Evolutionary conservation across 805 yeast species (phyloP).

Genomic region (Nakazawaea anatomiae): DNA sequence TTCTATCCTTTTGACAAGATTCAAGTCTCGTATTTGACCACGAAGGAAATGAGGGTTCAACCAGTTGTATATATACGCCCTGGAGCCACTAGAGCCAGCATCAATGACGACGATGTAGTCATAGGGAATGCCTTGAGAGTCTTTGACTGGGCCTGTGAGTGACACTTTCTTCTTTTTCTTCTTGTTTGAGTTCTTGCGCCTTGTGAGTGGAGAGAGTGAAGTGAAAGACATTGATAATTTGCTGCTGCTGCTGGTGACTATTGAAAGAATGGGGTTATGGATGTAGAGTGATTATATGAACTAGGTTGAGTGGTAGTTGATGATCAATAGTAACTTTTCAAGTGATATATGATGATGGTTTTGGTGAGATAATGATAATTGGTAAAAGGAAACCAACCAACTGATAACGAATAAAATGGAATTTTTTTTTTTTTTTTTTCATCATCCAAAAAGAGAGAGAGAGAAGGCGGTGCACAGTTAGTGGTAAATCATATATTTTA

Average conservation of each 20-base stretch:
- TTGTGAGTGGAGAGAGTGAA: neutral
- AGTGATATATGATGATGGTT: too few species aligned
- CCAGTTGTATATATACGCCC: conserved; percentile 59
- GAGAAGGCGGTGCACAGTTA: too few species aligned
- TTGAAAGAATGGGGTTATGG: neutral
- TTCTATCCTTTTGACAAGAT: conserved; percentile 10
- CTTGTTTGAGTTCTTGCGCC: neutral
- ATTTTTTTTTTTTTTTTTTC: too few species aligned
- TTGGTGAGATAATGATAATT: too few species aligned
- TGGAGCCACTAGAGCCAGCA: conserved; percentile 61
- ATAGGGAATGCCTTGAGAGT: conserved; percentile 41
- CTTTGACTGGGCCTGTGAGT: conserved; percentile 27
- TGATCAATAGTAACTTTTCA: too few species aligned
- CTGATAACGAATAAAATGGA: too few species aligned
- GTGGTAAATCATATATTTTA: too few species aligned
- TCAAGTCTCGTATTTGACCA: conserved; percentile 18
- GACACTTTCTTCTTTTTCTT: neutral
- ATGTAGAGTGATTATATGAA: too few species aligned
- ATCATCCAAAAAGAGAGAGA: too few species aligned
- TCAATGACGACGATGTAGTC: conserved; percentile 59
- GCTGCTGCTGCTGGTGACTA: neutral
- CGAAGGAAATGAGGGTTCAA: conserved; percentile 28
- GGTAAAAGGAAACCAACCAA: too few species aligned
- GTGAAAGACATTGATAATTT: neutral
- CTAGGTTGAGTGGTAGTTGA: too few species aligned